phyloP scores from a whole-genome alignment of 306 rosid genomes.

The Dryas octopetala region DNA sequence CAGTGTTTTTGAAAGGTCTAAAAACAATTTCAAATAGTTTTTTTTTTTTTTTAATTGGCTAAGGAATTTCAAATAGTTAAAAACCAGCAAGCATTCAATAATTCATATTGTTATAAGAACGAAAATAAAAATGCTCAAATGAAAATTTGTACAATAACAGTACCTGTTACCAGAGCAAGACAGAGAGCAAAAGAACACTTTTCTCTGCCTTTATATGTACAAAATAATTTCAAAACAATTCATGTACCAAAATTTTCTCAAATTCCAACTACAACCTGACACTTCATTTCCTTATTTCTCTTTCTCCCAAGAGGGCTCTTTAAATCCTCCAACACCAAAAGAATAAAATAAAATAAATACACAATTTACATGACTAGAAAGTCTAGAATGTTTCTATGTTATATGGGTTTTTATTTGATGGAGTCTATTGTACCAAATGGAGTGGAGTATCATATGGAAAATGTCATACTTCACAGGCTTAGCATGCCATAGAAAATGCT shows the following conservation, averaged over 20 bases:
- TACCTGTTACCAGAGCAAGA: too few species aligned
- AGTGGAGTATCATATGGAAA: constrained; percentile 92
- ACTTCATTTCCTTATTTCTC: background rate
- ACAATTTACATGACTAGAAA: constrained; percentile 1
- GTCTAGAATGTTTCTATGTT: background rate
- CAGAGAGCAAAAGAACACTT: too few species aligned
- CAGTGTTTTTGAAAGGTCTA: too few species aligned
- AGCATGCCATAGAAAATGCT: constrained; percentile 88
- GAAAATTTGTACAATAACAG: too few species aligned
- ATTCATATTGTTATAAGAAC: too few species aligned
- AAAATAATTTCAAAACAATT: background rate
- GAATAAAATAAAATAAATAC: background rate
- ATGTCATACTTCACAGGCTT: constrained; percentile 83
- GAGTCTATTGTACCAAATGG: constrained; percentile 77
- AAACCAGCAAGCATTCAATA: too few species aligned
- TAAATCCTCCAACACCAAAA: constrained; percentile 8
- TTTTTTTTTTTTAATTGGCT: too few species aligned
- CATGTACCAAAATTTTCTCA: background rate
- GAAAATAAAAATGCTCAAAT: too few species aligned
- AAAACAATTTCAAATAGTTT: too few species aligned
- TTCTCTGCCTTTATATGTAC: too few species aligned
- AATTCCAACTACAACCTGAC: background rate
- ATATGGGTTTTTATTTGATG: constrained; percentile 39
- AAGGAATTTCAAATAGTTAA: too few species aligned
- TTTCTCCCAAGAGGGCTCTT: background rate